phyloP scores from a whole-genome alignment of 75 land plant genomes.

The Azolla pinnata region DNA sequence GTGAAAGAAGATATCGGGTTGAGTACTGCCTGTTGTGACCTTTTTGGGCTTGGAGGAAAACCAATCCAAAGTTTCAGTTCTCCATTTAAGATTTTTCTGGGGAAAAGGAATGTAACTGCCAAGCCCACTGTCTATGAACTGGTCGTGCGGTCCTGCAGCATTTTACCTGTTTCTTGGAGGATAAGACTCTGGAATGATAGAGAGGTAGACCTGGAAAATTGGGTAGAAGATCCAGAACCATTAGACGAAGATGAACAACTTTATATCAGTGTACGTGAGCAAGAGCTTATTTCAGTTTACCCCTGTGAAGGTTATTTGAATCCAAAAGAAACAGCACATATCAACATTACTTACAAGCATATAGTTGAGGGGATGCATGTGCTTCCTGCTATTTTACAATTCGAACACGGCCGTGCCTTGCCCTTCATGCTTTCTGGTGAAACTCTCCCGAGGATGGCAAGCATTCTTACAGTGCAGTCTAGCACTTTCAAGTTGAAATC shows the following conservation, averaged over 20 bases:
- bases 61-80: constrained; percentile 9
- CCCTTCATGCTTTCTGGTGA: constrained; percentile 21
- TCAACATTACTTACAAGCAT: constrained; percentile 18
- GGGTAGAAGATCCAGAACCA: constrained; percentile 24
- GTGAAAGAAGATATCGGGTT: constrained; percentile 6
- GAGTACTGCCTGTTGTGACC: constrained; percentile 12
- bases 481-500: constrained; percentile 19
- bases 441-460: constrained; percentile 4
- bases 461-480: constrained; percentile 8
- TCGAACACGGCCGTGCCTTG: constrained; percentile 18
- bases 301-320: constrained; percentile 20
- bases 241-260: constrained; percentile 13
- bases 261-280: constrained; percentile 8
- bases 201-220: constrained; percentile 32
- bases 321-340: constrained; percentile 15
- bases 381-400: constrained; percentile 24
- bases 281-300: constrained; percentile 19
- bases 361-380: constrained; percentile 20
- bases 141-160: constrained; percentile 11
- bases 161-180: constrained; percentile 21
- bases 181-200: constrained; percentile 31
- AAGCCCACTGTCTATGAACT: constrained; percentile 14
- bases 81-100: constrained; percentile 14
- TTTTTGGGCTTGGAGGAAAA: constrained; percentile 22
- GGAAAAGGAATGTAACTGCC: constrained; percentile 9